phyloP scores from a whole-genome alignment of 306 rosid genomes.

The Prunus fruticosa region DNA sequence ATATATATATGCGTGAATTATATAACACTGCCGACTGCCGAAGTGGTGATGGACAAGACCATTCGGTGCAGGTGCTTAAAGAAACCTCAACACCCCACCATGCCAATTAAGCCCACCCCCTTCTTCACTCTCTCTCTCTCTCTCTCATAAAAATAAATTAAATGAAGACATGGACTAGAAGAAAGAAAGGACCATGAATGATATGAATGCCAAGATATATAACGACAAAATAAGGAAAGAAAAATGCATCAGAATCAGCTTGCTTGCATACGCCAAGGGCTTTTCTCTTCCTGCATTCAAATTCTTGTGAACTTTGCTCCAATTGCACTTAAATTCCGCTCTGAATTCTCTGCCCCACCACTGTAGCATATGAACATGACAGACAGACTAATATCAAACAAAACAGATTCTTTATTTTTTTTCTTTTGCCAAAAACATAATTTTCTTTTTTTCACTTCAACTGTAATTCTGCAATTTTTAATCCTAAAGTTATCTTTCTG shows the following conservation, averaged over 20 bases:
- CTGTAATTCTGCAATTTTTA: neutral
- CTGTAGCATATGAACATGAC: constrained; percentile 9
- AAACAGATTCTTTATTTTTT: neutral
- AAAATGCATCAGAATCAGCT: constrained; percentile 18
- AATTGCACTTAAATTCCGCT: constrained; percentile 33
- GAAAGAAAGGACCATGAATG: neutral
- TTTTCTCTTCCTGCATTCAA: constrained; percentile 30
- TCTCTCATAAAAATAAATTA: neutral
- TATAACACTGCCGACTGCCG: neutral
- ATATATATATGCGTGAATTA: constrained; percentile 9
- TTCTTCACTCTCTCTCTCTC: neutral
- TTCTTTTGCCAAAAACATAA: neutral
- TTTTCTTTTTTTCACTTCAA: neutral
- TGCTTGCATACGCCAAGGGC: constrained; percentile 6
- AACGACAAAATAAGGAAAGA: constrained; percentile 34
- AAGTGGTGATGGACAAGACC: constrained; percentile 25
- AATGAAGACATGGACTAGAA: neutral
- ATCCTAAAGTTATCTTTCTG: neutral
- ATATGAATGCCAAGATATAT: constrained; percentile 17
- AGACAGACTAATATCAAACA: too few relatives aligned
- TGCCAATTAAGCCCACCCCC: constrained; percentile 5
- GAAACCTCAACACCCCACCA: constrained; percentile 16
- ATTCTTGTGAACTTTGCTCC: constrained; percentile 39
- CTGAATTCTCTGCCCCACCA: constrained; percentile 41
- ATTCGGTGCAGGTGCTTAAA: constrained; percentile 24